A percentile compares a stretch with the other conserved stretches of the same genome.
Conservation (phyloP, 2,329 filamentous ascomycete species). For the Blumeria graminis region DNA sequence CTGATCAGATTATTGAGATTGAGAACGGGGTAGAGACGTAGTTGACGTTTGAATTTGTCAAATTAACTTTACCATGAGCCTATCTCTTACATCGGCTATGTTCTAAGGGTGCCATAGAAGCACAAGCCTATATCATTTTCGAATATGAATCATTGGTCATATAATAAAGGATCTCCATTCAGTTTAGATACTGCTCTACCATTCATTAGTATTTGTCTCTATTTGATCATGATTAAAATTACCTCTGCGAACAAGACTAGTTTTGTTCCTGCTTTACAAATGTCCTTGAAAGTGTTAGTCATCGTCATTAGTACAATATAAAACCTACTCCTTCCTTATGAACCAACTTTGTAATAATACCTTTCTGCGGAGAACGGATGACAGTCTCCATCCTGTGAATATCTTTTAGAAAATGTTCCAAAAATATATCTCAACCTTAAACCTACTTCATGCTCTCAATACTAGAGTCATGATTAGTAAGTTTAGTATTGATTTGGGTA, state of each 20-base stretch:
- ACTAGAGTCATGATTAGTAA: conserved; percentile 15
- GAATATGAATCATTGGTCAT: too few species aligned
- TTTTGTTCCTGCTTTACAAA: conserved; percentile 54
- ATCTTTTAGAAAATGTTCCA: neutral
- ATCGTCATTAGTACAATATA: conserved; percentile 3
- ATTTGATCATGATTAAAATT: neutral
- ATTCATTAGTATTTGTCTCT: neutral
- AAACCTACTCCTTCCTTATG: conserved; percentile 47
- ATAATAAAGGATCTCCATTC: too few species aligned
- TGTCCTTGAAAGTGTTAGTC: conserved; percentile 27
- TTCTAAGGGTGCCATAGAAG: too few species aligned
- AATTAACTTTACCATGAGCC: too few species aligned
- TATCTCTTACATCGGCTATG: too few species aligned
- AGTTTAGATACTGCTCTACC: too few species aligned
- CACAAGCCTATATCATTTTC: too few species aligned
- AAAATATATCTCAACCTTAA: neutral
- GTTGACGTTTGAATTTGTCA: too few species aligned
- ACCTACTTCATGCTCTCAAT: conserved; percentile 57
- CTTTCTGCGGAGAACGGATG: conserved; percentile 51
- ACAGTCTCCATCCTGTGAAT: conserved; percentile 45
- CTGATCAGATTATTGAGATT: conserved; percentile 78
- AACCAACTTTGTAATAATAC: conserved; percentile 45
- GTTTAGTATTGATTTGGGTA: conserved; percentile 9
- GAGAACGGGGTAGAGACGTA: conserved; percentile 7
- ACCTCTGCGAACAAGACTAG: conserved; percentile 44